Conservation (phyloP, 192 early-diverging fungal genomes). For the Coemansia pectinata region DNA sequence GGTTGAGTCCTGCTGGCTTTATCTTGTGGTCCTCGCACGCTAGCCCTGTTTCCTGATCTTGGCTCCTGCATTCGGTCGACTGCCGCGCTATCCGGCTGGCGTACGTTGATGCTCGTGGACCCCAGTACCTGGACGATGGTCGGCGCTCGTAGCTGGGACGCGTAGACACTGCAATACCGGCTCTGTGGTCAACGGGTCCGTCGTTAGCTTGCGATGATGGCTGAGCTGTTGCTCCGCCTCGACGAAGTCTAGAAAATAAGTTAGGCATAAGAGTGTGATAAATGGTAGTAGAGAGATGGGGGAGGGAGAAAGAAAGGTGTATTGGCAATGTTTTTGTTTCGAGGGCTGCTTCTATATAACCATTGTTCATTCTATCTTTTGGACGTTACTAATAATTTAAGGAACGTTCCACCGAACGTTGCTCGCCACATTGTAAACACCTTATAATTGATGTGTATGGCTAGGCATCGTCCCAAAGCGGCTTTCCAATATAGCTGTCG, state of each 20-base stretch:
- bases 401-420: not conserved
- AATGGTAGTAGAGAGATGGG: not conserved
- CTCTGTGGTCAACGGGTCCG: not conserved
- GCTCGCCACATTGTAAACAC: not conserved
- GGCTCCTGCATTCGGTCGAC: slow-evolving; percentile 24
- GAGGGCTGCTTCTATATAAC: not conserved
- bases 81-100: slow-evolving; percentile 43
- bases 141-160: not conserved
- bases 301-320: slow-evolving; percentile 1
- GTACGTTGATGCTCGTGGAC: slow-evolving; percentile 37
- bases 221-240: slow-evolving; percentile 6
- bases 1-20: slow-evolving; percentile 34
- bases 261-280: slow-evolving; percentile 34
- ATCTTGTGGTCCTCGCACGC: slow-evolving; percentile 13
- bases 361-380: not conserved
- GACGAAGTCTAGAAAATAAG: slow-evolving; percentile 34
- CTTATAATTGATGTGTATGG: not conserved
- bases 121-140: slow-evolving; percentile 40
- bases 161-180: not conserved
- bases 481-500: not conserved
- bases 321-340: not conserved
- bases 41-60: slow-evolving; percentile 5
- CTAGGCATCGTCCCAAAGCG: not conserved
- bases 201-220: slow-evolving; percentile 11
- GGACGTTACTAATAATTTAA: not conserved